Conservation (phyloP, 2,329 filamentous ascomycete genomes). For the Calonectria pteridis region DNA sequence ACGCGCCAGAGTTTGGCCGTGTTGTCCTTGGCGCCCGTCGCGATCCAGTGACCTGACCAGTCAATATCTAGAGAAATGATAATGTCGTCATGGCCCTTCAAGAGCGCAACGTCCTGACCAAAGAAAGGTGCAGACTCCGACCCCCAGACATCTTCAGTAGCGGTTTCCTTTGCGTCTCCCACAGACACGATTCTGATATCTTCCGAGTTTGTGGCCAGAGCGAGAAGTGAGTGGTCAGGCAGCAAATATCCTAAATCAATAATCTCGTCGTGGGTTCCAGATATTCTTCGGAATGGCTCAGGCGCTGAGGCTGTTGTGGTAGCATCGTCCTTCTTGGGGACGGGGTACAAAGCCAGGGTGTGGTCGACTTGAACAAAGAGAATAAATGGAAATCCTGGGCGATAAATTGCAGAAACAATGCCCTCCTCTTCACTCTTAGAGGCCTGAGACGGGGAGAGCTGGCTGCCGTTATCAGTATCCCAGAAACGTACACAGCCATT, state of each 20-base stretch:
- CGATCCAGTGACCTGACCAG: constrained; percentile 97
- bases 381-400: constrained; percentile 75
- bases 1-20: constrained; percentile 91
- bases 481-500: constrained; percentile 87
- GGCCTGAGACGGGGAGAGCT: constrained; percentile 81
- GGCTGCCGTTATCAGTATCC: constrained; percentile 80
- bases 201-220: constrained; percentile 94
- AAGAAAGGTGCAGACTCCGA: constrained; percentile 71
- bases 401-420: constrained; percentile 79
- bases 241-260: constrained; percentile 93
- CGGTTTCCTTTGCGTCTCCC: constrained; percentile 50
- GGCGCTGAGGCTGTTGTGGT: constrained; percentile 51
- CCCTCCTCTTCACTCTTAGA: constrained; percentile 71
- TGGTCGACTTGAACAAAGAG: constrained; percentile 91
- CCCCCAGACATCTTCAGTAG: constrained; percentile 37
- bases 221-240: constrained; percentile 83
- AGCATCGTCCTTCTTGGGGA: constrained; percentile 55
- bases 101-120: constrained; percentile 86
- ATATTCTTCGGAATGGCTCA: constrained; percentile 80
- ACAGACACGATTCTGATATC: constrained; percentile 90
- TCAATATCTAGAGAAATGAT: constrained; percentile 95
- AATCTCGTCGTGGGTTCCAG: constrained; percentile 96
- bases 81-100: constrained; percentile 94
- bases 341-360: constrained; percentile 80
- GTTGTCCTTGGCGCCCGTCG: constrained; percentile 96